These are phyloP conservation scores for Coniella vitis DNA, from an alignment of 2,329 filamentous ascomycete genomes.

Conservation along the genomic window DNA sequence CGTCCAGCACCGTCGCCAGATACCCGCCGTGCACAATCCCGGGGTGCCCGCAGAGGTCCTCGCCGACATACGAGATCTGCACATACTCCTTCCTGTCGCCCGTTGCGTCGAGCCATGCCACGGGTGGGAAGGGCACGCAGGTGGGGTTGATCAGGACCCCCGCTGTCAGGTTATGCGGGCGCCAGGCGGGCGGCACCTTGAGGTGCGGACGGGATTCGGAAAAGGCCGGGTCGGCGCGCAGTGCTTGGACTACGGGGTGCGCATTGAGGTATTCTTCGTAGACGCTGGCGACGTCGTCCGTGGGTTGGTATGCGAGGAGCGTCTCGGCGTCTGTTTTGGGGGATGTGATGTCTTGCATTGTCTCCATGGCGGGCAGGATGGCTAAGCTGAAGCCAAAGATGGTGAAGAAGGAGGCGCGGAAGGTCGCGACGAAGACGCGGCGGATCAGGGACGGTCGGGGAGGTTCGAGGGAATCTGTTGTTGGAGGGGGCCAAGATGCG, in stretches of 20 bases:
- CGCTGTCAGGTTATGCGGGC: conserved; percentile 71
- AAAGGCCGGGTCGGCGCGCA: conserved; percentile 61
- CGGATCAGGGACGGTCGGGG: conserved; percentile 33
- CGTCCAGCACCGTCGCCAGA: conserved; percentile 87
- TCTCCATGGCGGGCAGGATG: conserved; percentile 43
- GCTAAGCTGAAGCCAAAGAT: conserved; percentile 51
- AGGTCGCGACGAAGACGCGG: conserved; percentile 38
- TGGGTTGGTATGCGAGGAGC: conserved; percentile 55
- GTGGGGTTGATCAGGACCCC: conserved; percentile 70
- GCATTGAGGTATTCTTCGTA: conserved; percentile 69
- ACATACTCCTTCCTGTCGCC: conserved; percentile 56
- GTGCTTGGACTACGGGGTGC: conserved; percentile 64
- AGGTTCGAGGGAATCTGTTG: conserved; percentile 16
- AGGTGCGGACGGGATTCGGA: conserved; percentile 78
- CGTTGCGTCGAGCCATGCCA: conserved; percentile 65
- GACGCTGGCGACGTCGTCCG: conserved; percentile 45
- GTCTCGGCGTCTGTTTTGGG: conserved; percentile 65
- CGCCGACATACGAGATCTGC: conserved; percentile 69
- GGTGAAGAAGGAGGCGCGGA: conserved; percentile 40
- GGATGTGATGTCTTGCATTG: conserved; percentile 40
- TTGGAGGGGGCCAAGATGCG: not conserved
- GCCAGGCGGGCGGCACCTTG: conserved; percentile 68
- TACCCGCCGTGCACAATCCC: conserved; percentile 87
- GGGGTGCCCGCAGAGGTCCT: conserved; percentile 79
- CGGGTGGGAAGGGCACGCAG: conserved; percentile 73